Percentiles rank a stretch among this genome's conserved stretches.
Evolutionary conservation across 2,329 filamentous ascomycete genomes (phyloP).

Genomic region (Diaporthe amygdali): DNA sequence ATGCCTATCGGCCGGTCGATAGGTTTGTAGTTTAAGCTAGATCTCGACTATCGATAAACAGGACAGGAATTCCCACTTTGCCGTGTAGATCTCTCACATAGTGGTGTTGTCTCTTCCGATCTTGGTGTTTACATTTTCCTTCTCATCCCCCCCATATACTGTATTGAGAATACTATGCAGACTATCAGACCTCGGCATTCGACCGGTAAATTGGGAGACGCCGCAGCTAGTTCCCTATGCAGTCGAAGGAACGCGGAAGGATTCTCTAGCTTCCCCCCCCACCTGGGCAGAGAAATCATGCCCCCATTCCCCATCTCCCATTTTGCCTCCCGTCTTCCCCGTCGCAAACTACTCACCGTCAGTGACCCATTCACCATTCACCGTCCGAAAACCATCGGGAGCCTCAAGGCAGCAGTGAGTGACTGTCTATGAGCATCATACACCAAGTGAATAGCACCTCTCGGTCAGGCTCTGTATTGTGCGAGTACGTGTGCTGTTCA

Average conservation of each 20-base stretch:
- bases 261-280: constrained; percentile 14
- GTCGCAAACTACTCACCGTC: too few relatives aligned
- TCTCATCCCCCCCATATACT: background rate
- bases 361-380: background rate
- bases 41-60: background rate
- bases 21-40: too few relatives aligned
- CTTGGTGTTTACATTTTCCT: background rate
- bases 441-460: background rate
- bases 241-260: constrained; percentile 24
- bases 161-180: background rate
- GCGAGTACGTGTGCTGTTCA: background rate
- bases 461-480: background rate
- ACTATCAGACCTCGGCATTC: constrained; percentile 5
- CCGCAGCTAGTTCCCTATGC: background rate
- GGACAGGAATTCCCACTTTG: background rate
- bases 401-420: background rate
- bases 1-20: background rate
- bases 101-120: background rate
- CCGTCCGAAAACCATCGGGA: background rate
- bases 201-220: constrained; percentile 10
- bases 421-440: too few relatives aligned
- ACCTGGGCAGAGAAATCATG: background rate
- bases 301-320: background rate
- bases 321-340: background rate
- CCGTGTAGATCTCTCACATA: background rate